Evolutionary conservation across 306 rosid species (phyloP).

Genomic region (Canavalia gladiata): DNA sequence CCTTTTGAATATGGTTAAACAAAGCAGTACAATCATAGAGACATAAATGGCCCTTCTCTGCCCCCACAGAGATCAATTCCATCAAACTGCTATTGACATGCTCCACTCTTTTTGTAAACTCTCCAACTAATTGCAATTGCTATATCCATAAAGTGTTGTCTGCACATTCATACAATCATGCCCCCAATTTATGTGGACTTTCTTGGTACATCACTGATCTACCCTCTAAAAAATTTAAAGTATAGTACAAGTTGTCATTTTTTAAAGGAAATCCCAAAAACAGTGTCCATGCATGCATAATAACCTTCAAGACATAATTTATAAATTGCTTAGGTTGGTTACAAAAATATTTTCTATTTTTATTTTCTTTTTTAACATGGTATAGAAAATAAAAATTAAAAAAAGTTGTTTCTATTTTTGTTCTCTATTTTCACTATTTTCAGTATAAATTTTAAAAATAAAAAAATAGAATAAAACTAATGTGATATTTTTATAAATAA

Average conservation of each 20-base stretch:
- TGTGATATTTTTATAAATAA: too few species aligned
- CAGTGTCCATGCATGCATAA: slow-evolving; percentile 37
- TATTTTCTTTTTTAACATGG: too few species aligned
- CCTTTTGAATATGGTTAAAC: background rate
- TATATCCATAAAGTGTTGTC: background rate
- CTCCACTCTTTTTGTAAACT: slow-evolving; percentile 3
- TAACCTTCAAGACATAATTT: background rate
- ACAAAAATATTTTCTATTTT: too few species aligned
- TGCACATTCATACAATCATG: slow-evolving; percentile 9
- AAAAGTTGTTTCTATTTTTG: too few species aligned
- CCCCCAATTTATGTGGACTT: too few species aligned
- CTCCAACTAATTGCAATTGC: slow-evolving; percentile 5
- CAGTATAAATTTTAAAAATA: too few species aligned
- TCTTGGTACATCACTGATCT: background rate
- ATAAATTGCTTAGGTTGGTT: too few species aligned
- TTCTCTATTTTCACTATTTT: too few species aligned
- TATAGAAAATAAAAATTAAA: too few species aligned
- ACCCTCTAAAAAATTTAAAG: background rate
- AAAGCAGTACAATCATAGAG: slow-evolving; percentile 28
- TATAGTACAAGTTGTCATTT: too few species aligned
- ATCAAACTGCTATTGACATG: background rate
- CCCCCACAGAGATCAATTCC: background rate
- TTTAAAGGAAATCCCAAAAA: background rate
- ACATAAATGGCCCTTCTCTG: slow-evolving; percentile 2
- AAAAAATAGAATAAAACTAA: too few species aligned